A percentile compares a stretch with the other conserved stretches of the same genome.
Evolutionary conservation across 2,329 filamentous ascomycete genomes (phyloP).

Genomic region (Colletotrichum sojae): DNA sequence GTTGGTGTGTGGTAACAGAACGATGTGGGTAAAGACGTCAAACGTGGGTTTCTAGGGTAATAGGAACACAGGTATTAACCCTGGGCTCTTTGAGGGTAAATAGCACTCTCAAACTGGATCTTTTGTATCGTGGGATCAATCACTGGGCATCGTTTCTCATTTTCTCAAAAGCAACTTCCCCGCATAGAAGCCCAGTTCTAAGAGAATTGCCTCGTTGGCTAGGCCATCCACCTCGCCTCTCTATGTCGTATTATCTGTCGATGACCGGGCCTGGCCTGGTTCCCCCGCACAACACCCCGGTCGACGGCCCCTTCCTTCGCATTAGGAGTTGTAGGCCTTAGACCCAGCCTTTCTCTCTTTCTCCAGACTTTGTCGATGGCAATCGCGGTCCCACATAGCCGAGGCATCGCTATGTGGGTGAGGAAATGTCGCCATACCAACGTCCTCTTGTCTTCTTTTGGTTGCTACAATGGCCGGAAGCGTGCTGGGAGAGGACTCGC

Average conservation of each 20-base stretch:
- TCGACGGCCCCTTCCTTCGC: conserved; percentile 24
- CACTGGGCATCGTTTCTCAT: background rate
- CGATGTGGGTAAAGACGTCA: too few relatives aligned
- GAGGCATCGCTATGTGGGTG: background rate
- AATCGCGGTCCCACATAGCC: background rate
- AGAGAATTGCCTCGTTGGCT: background rate
- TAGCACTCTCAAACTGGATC: conserved; percentile 7
- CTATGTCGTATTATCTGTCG: conserved; percentile 2
- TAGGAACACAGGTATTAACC: too few relatives aligned
- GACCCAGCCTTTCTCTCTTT: background rate
- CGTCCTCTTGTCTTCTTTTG: conserved; percentile 3
- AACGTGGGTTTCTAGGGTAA: too few relatives aligned
- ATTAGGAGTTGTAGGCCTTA: conserved; percentile 3
- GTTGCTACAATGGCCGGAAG: conserved; percentile 1
- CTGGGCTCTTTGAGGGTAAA: background rate
- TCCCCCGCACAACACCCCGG: conserved; percentile 35
- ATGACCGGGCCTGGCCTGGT: conserved; percentile 32
- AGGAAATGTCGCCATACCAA: background rate
- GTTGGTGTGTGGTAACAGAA: too few relatives aligned
- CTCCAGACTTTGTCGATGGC: background rate
- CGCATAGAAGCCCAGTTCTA: conserved; percentile 1
- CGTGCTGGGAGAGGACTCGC: background rate
- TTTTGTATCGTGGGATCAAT: background rate
- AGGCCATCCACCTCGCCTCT: background rate
- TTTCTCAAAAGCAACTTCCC: background rate